These are phyloP conservation scores for Cucurbita argyrosperma DNA, from an alignment of 306 rosid genomes.

Conservation along the genomic window DNA sequence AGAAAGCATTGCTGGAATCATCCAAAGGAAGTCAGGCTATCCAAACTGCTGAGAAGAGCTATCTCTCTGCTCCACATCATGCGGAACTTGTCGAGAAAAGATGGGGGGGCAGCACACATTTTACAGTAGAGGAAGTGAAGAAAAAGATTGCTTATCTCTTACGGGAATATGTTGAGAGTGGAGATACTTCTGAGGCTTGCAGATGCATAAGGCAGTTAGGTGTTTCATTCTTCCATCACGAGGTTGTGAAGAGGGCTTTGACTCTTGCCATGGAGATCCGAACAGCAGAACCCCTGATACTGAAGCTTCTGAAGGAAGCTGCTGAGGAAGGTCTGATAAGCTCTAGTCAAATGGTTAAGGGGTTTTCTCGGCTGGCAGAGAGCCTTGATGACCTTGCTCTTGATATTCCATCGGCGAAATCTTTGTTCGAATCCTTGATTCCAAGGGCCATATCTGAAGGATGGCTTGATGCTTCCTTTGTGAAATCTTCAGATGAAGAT, in stretches of 20 bases:
- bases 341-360: slow-evolving; percentile 95
- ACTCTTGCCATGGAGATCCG: slow-evolving; percentile 72
- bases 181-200: slow-evolving; percentile 83
- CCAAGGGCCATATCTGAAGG: slow-evolving; percentile 75
- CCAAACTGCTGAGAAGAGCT: slow-evolving; percentile 80
- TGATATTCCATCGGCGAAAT: slow-evolving; percentile 79
- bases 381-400: slow-evolving; percentile 96
- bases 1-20: slow-evolving; percentile 69
- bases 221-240: slow-evolving; percentile 91
- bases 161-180: slow-evolving; percentile 68
- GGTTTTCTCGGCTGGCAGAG: slow-evolving; percentile 80
- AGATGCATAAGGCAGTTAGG: slow-evolving; percentile 87
- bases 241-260: slow-evolving; percentile 94
- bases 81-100: slow-evolving; percentile 91
- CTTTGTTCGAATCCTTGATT: slow-evolving; percentile 46
- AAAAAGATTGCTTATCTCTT: slow-evolving; percentile 71
- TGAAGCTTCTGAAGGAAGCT: slow-evolving; percentile 76
- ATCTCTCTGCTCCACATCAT: slow-evolving; percentile 98
- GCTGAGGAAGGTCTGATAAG: slow-evolving; percentile 91
- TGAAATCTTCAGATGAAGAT: slow-evolving; percentile 38
- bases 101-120: slow-evolving; percentile 99
- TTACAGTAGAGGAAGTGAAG: slow-evolving; percentile 90
- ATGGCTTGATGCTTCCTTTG: slow-evolving; percentile 84
- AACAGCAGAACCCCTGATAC: slow-evolving; percentile 50
- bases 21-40: slow-evolving; percentile 80